Conservation (phyloP, 2,329 filamentous ascomycete species). For the Claviceps digitariae region DNA sequence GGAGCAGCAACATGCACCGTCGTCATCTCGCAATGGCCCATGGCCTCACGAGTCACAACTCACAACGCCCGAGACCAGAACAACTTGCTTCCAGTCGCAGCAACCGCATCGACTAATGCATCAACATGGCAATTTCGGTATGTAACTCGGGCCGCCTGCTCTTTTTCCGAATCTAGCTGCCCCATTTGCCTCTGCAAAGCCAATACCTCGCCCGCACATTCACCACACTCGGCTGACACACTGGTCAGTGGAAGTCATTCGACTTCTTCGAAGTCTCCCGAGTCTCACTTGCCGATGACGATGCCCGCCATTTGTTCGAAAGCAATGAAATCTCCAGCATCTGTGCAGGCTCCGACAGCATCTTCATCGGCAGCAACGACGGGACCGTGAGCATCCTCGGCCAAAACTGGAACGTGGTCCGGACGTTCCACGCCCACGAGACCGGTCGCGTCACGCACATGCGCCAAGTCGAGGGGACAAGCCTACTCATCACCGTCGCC, state of each 20-base stretch:
- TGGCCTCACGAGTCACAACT: background rate
- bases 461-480: constrained; percentile 79
- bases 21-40: background rate
- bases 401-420: constrained; percentile 71
- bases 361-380: constrained; percentile 79
- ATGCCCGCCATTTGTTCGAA: constrained; percentile 66
- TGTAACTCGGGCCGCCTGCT: constrained; percentile 4
- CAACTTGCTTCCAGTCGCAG: too few relatives aligned
- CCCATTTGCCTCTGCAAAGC: too few relatives aligned
- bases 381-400: constrained; percentile 81
- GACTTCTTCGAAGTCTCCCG: constrained; percentile 96
- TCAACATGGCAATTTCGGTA: constrained; percentile 24
- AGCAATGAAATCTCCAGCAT: constrained; percentile 72
- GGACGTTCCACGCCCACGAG: constrained; percentile 79
- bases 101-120: constrained; percentile 10
- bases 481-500: constrained; percentile 70
- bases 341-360: constrained; percentile 73
- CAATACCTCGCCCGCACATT: too few relatives aligned
- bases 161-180: too few relatives aligned
- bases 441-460: constrained; percentile 73
- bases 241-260: constrained; percentile 84
- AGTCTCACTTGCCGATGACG: constrained; percentile 66
- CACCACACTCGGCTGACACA: background rate
- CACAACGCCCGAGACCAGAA: background rate
- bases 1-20: background rate